Percentiles rank a stretch among this genome's conserved stretches.
phyloP scores from a whole-genome alignment of 306 rosid genomes.

The Quercus alba region DNA sequence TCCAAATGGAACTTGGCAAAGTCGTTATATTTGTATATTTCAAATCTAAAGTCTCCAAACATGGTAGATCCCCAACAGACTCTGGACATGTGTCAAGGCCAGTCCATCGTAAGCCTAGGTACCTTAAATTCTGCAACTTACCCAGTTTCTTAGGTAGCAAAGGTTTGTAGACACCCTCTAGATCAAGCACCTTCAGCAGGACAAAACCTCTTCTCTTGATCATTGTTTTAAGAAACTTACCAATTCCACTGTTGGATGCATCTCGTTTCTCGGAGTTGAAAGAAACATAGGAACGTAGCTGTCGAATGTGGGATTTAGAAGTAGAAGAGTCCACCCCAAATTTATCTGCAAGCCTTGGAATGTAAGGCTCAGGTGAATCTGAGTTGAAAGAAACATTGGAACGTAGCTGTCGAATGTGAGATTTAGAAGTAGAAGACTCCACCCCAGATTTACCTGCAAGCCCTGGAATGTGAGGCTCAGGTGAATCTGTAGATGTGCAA shows the following conservation, averaged over 20 bases:
- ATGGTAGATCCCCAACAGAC: not conserved
- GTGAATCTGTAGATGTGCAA: too few relatives aligned
- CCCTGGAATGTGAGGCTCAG: not conserved
- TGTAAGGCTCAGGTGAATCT: not conserved
- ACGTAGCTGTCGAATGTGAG: not conserved
- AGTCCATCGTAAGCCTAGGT: conserved; percentile 23
- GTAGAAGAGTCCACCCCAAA: not conserved
- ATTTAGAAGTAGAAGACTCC: not conserved
- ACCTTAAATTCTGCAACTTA: conserved; percentile 1
- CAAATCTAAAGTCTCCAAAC: conserved; percentile 13
- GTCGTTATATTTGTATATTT: conserved; percentile 7
- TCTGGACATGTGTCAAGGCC: conserved; percentile 9
- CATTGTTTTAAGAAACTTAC: not conserved
- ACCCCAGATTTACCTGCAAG: not conserved
- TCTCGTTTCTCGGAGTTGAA: conserved; percentile 8
- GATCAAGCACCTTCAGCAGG: conserved; percentile 22
- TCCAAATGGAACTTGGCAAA: conserved; percentile 13
- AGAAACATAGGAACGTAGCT: not conserved
- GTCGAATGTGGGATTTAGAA: not conserved
- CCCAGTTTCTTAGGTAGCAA: not conserved
- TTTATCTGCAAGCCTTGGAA: conserved; percentile 8
- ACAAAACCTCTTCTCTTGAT: conserved; percentile 4
- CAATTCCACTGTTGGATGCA: not conserved
- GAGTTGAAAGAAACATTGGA: conserved; percentile 12
- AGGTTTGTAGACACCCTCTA: conserved; percentile 26